Percentiles rank a stretch among this genome's conserved stretches.
Evolutionary conservation across 1,284 basidiomycete species (phyloP).

Genomic region (Ustilago lituana): DNA sequence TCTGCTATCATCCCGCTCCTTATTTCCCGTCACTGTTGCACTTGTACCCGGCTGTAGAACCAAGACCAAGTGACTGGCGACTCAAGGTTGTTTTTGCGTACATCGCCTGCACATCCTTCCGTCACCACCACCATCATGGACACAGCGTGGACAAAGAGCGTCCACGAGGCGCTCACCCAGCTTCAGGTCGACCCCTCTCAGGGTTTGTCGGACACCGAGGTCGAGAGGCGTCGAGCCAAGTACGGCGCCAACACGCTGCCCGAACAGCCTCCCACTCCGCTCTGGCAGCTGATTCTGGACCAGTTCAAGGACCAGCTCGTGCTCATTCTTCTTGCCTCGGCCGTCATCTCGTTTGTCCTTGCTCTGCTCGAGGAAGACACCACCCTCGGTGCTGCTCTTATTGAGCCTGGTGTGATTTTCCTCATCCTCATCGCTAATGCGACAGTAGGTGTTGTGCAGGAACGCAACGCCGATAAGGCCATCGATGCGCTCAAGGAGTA

Average conservation of each 20-base stretch:
- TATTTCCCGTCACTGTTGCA: neutral
- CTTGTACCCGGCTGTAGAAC: neutral
- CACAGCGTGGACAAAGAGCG: constrained; percentile 60
- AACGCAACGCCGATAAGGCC: constrained; percentile 66
- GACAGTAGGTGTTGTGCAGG: constrained; percentile 66
- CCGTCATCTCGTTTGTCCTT: constrained; percentile 64
- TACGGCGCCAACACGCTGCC: constrained; percentile 72
- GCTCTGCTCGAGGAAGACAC: constrained; percentile 62
- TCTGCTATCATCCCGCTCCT: neutral
- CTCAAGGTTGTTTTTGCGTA: neutral
- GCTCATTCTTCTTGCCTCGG: constrained; percentile 64
- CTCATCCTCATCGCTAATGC: constrained; percentile 66
- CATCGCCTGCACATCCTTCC: neutral
- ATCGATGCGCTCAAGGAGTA: constrained; percentile 66
- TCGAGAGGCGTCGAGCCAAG: constrained; percentile 35
- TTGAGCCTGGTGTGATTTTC: constrained; percentile 66
- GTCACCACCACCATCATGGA: constrained; percentile 59
- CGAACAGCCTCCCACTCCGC: constrained; percentile 85
- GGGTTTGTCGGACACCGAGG: constrained; percentile 59
- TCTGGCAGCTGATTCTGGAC: constrained; percentile 92
- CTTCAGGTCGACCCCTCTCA: constrained; percentile 50
- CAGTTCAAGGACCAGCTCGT: constrained; percentile 77
- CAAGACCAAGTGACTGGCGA: too few species aligned
- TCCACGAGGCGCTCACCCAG: constrained; percentile 51
- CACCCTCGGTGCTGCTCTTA: constrained; percentile 61